Evolutionary conservation across 305 asterid genomes (phyloP).

Genomic region (Fraxinus platypoda): DNA sequence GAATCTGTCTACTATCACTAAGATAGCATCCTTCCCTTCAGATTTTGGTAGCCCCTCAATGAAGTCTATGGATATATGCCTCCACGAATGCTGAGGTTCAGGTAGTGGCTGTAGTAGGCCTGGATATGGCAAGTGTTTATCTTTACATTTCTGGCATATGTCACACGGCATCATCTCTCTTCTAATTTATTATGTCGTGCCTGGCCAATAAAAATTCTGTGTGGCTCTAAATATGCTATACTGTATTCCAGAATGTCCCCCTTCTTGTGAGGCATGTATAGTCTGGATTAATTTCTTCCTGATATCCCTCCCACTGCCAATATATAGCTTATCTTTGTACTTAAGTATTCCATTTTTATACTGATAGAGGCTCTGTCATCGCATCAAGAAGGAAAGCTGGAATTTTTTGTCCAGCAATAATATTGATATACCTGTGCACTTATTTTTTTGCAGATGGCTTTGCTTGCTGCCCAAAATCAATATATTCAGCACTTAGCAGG

Average conservation of each 20-base stretch:
- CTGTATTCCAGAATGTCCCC: neutral
- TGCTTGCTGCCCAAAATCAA: slow-evolving; percentile 54
- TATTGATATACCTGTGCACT: neutral
- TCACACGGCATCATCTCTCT: neutral
- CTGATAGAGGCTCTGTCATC: neutral
- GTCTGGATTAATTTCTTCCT: neutral
- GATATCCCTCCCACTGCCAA: neutral
- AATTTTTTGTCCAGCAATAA: neutral
- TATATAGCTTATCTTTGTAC: neutral
- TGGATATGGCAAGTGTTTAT: neutral
- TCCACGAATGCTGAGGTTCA: neutral
- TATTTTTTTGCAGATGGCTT: slow-evolving; percentile 51
- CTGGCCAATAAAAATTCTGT: neutral
- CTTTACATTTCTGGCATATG: neutral
- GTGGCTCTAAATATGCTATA: neutral
- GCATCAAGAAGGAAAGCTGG: neutral
- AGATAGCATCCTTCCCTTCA: neutral
- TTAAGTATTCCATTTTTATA: neutral
- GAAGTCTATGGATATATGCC: neutral
- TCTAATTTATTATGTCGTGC: neutral
- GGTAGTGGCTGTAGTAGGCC: neutral
- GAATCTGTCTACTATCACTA: neutral
- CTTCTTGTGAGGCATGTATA: neutral
- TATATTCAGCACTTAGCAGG: slow-evolving; percentile 58
- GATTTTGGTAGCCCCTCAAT: neutral